These are phyloP conservation scores for Ogataea salicorniae DNA, from an alignment of 805 yeast genomes.

Conservation along the genomic window DNA sequence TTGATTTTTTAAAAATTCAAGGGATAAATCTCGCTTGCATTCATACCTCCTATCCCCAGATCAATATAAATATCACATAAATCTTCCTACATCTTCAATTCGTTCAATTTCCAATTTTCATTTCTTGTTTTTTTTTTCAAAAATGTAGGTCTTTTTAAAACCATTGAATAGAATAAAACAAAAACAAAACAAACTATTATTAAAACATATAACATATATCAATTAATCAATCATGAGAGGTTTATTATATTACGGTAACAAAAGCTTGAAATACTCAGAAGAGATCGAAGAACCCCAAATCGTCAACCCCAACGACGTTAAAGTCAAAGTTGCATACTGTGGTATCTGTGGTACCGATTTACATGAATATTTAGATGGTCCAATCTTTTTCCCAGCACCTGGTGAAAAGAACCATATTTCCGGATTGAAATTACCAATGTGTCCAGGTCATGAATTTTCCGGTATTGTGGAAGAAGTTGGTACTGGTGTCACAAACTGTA, in stretches of 20 bases:
- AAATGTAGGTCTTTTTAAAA: too few relatives aligned
- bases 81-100: too few relatives aligned
- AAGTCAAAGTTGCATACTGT: conserved; percentile 37
- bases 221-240: conserved; percentile 37
- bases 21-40: too few relatives aligned
- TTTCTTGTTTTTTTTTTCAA: too few relatives aligned
- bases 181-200: not conserved
- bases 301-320: conserved; percentile 25
- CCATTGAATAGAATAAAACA: not conserved
- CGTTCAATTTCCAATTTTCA: too few relatives aligned
- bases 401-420: conserved; percentile 33
- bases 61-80: too few relatives aligned
- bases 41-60: too few relatives aligned
- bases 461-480: conserved; percentile 38
- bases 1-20: too few relatives aligned
- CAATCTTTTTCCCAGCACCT: conserved; percentile 45
- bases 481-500: conserved; percentile 35
- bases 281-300: conserved; percentile 24
- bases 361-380: conserved; percentile 54
- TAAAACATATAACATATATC: not conserved
- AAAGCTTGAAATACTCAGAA: conserved; percentile 38
- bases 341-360: conserved; percentile 65
- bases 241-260: conserved; percentile 41
- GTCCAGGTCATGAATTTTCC: conserved; percentile 34
- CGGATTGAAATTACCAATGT: conserved; percentile 30